Conservation (phyloP, 805 yeast genomes). For the Priceomyces haplophilus region DNA sequence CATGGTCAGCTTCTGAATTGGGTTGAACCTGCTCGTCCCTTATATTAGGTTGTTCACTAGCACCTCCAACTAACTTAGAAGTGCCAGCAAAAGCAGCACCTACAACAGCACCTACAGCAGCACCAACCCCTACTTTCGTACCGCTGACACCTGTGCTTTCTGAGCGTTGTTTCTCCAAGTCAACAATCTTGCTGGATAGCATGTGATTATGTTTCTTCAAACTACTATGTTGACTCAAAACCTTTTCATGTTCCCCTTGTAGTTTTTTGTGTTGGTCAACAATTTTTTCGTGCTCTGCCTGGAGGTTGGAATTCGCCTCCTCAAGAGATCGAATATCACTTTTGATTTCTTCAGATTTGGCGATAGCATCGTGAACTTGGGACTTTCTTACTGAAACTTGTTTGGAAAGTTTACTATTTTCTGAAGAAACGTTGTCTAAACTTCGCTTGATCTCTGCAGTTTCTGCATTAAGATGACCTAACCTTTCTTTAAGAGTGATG, state of each 20-base stretch:
- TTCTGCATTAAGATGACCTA: conserved; percentile 66
- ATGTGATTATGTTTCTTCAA: background rate
- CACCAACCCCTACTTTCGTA: conserved; percentile 15
- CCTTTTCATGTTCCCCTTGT: conserved; percentile 13
- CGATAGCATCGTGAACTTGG: conserved; percentile 65
- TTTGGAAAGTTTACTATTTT: conserved; percentile 60
- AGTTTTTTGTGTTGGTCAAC: conserved; percentile 14
- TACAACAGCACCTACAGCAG: conserved; percentile 17
- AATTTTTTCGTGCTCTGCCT: conserved; percentile 19
- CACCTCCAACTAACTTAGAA: conserved; percentile 4
- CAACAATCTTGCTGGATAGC: background rate
- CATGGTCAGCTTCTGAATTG: background rate
- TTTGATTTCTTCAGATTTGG: conserved; percentile 40
- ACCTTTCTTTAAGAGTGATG: conserved; percentile 60
- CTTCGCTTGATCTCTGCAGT: conserved; percentile 56
- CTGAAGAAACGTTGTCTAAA: conserved; percentile 49
- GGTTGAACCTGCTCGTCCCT: background rate
- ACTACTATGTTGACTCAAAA: background rate
- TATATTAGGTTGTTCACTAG: background rate
- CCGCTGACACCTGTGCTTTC: background rate
- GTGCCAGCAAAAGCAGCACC: conserved; percentile 5
- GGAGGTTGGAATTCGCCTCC: conserved; percentile 19
- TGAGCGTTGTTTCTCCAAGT: conserved; percentile 1
- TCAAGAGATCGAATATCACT: conserved; percentile 25
- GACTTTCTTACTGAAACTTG: conserved; percentile 62